Base-by-base conservation (phyloP, 2,329 filamentous ascomycete species). In the Botrytis galanthina region DNA sequence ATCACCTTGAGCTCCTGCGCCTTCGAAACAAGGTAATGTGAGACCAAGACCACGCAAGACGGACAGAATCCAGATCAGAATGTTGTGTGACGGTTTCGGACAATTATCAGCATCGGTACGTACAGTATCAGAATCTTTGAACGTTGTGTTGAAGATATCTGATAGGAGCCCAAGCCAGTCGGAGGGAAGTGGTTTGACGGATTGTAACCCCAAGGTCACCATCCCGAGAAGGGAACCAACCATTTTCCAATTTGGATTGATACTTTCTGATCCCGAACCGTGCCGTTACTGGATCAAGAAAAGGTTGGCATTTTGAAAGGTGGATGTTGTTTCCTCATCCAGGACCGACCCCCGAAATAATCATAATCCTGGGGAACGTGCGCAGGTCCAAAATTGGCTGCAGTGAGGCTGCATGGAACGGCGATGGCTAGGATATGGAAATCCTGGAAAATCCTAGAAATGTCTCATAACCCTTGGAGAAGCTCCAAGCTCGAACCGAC, bases 331-430 rank as follows among this genome's bases (percentile, higher is more conserved):
- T 64, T 29, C 39, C 61, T 67, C 39, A 44, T 35, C 18, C 16
- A 14, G 22, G 46, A 37, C 57, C 39, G 46, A 37, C 48, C 61
- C 60, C 46, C 60, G 60, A 67, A 67, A 57, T 42, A 54, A 66
- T 42, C 14, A 57, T 42, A 54, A 66, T 42, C 14, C 26, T 35
- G 32, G 70, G 66, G 70, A 72, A 59, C 70, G 70, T 72, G 70
- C 66, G 70, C 70, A 67, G 61, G 60, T 72, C 70, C 61, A 35
- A 66, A 67, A 72, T 67, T 72, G 70, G 61, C 61, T 67, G 46
- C 70, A 66, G 37, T 39, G 70, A 71, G 70, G 70, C 70, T 71
- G 61, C 70, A 72, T 67, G 60, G 70, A 72, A 66, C 70, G 70
- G 46, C 29, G 70, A 59, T 57, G n/a, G 70, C 44, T 26, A 57